Evolutionary conservation across 441 rosid genomes (phyloP).

Genomic region (Manihot esculenta): DNA sequence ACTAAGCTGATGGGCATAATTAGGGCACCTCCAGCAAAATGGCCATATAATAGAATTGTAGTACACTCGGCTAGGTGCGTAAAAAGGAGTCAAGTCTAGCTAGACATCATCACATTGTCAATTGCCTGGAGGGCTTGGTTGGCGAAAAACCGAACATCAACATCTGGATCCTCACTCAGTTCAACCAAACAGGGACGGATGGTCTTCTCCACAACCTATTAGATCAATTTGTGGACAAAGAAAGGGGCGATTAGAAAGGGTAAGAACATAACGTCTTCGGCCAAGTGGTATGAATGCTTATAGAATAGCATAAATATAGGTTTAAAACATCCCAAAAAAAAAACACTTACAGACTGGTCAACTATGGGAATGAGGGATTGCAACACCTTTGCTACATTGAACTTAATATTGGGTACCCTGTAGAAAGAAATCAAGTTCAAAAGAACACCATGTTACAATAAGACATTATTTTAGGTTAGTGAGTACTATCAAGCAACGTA

Average conservation of each 20-base stretch:
- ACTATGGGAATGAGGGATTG: constrained; percentile 85
- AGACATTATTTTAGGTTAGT: not conserved
- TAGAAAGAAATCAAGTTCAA: constrained; percentile 14
- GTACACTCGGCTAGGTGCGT: not conserved
- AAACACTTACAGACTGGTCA: constrained; percentile 74
- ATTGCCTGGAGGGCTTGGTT: constrained; percentile 73
- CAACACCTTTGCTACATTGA: constrained; percentile 90
- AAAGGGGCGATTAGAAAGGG: not conserved
- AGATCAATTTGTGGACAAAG: constrained; percentile 3
- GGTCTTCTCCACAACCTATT: constrained; percentile 70
- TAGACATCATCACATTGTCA: constrained; percentile 72
- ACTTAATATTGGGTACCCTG: constrained; percentile 95
- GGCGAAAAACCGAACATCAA: constrained; percentile 84
- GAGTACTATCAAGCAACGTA: constrained; percentile 23
- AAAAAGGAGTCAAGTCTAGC: constrained; percentile 28
- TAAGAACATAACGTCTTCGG: not conserved
- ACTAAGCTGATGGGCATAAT: constrained; percentile 3
- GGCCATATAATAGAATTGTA: not conserved
- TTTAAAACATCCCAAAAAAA: no score
- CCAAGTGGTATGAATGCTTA: not conserved
- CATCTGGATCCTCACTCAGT: constrained; percentile 94
- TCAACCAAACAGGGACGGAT: constrained; percentile 77
- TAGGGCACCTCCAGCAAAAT: constrained; percentile 8
- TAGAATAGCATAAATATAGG: not conserved
- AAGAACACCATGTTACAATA: not conserved